Evolutionary conservation across 345 rosid genomes (phyloP).

Genomic region (Litchi chinensis): DNA sequence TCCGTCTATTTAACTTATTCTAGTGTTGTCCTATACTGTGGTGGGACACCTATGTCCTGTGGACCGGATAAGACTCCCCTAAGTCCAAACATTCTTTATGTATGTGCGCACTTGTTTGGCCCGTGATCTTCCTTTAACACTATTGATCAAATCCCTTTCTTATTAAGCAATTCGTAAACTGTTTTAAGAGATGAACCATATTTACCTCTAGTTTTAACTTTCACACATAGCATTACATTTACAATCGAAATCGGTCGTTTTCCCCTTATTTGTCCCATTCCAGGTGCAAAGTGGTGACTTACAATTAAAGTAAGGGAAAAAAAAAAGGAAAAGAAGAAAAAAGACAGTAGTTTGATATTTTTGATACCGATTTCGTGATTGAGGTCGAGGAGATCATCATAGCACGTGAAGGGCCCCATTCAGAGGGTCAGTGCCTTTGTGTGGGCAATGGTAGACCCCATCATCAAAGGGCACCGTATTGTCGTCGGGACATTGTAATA

Average conservation of each 20-base stretch:
- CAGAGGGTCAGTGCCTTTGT: neutral
- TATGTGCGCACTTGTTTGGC: neutral
- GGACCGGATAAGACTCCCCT: neutral
- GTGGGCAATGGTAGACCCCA: constrained; percentile 1
- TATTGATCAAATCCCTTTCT: neutral
- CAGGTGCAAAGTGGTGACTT: neutral
- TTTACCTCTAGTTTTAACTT: neutral
- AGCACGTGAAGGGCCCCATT: neutral
- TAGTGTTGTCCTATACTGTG: neutral
- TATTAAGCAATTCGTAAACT: too few species aligned
- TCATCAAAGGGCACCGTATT: neutral
- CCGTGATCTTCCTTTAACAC: neutral
- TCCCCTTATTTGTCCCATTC: neutral
- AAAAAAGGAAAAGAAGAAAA: neutral
- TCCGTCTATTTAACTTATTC: neutral
- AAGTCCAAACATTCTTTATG: neutral
- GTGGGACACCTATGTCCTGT: too few species aligned
- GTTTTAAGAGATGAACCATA: too few species aligned
- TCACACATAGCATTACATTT: too few species aligned
- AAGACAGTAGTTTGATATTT: neutral
- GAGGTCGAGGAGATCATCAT: neutral
- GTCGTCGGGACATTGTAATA: neutral
- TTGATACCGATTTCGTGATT: neutral
- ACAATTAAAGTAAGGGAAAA: neutral
- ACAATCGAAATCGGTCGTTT: neutral